phyloP scores from a whole-genome alignment of 441 rosid genomes.

The Populus hybrid region DNA sequence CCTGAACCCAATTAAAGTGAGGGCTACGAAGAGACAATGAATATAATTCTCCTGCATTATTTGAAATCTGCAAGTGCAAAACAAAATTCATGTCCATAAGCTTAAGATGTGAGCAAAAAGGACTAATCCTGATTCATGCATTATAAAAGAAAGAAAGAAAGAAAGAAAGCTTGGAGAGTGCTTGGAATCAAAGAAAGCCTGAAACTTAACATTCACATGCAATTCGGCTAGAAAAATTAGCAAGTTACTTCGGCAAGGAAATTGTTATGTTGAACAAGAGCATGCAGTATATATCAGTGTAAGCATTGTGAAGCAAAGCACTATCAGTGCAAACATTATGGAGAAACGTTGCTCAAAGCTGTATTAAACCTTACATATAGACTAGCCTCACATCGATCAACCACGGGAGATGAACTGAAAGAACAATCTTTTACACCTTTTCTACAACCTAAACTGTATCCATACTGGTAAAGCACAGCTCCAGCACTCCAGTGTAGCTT shows the following conservation, averaged over 20 bases:
- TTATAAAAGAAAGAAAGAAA: not conserved
- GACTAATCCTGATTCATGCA: not conserved
- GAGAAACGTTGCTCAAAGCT: too few relatives aligned
- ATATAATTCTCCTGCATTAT: conserved; percentile 69
- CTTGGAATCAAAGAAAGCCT: not conserved
- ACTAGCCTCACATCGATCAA: conserved; percentile 76
- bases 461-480: conserved; percentile 51
- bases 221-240: too few relatives aligned
- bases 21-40: conserved; percentile 66
- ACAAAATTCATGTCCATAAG: not conserved
- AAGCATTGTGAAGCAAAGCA: too few relatives aligned
- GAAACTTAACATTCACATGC: too few relatives aligned
- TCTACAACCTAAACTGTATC: conserved; percentile 68
- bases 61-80: conserved; percentile 55
- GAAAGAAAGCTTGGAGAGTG: not conserved
- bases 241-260: not conserved
- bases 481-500: conserved; percentile 78
- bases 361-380: conserved; percentile 49
- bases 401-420: conserved; percentile 62
- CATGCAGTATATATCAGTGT: not conserved
- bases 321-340: too few relatives aligned
- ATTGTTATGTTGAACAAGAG: not conserved
- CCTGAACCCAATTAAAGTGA: conserved; percentile 70
- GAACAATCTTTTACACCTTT: conserved; percentile 52
- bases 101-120: not conserved